phyloP scores from a whole-genome alignment of 768 basidiomycete species.

The Lactifluus piperatus region DNA sequence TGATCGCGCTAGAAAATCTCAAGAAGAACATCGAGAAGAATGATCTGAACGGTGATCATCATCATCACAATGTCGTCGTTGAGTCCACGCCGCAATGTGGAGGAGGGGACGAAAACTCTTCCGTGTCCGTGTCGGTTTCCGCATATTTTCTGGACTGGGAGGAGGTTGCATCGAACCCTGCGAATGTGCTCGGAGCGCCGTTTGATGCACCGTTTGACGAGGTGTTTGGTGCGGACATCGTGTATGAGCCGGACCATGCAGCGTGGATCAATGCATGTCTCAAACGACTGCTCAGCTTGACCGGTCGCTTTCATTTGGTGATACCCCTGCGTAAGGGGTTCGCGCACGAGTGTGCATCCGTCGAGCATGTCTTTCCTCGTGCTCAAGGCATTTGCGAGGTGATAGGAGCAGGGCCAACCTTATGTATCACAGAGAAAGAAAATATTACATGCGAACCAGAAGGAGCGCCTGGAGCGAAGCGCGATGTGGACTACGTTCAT shows the following conservation, averaged over 20 bases:
- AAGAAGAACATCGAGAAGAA: slow-evolving; percentile 33
- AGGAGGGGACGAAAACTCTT: too few species aligned
- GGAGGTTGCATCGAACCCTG: slow-evolving; percentile 13
- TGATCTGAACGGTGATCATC: slow-evolving; percentile 14
- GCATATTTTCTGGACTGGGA: slow-evolving; percentile 36
- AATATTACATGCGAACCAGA: slow-evolving; percentile 43
- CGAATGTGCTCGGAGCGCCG: slow-evolving; percentile 6
- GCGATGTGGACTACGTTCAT: slow-evolving; percentile 61
- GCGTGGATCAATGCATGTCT: slow-evolving; percentile 40
- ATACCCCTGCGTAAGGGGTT: slow-evolving; percentile 70
- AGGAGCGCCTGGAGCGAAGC: slow-evolving; percentile 25
- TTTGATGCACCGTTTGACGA: slow-evolving; percentile 37
- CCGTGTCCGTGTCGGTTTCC: slow-evolving; percentile 18
- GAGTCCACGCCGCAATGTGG: too few species aligned
- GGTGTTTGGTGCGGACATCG: slow-evolving; percentile 44
- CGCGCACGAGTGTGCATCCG: slow-evolving; percentile 43
- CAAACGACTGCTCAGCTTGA: slow-evolving; percentile 28
- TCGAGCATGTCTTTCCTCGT: slow-evolving; percentile 47
- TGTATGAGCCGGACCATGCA: slow-evolving; percentile 44
- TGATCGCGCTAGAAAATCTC: slow-evolving; percentile 41
- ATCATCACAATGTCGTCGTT: too few species aligned
- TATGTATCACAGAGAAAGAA: slow-evolving; percentile 48
- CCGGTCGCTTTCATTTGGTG: slow-evolving; percentile 57
- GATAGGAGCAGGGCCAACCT: slow-evolving; percentile 5
- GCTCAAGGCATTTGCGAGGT: slow-evolving; percentile 4